Percentiles rank a stretch among this genome's conserved stretches.
Conservation (phyloP, 768 basidiomycete genomes). For the Xanthoconium purpureum region DNA sequence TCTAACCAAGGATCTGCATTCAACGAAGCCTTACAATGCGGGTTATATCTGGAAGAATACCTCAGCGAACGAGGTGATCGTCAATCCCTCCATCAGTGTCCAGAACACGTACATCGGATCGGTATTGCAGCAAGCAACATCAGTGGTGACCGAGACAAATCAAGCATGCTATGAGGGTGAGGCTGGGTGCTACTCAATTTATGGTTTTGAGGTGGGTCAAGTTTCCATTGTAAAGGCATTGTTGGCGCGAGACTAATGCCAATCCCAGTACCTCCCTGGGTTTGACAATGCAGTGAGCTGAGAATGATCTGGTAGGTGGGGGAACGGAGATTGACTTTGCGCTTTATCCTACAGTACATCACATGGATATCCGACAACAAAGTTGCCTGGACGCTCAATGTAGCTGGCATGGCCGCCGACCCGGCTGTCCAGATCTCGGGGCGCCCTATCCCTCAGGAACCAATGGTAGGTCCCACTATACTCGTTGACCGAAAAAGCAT, state of each 20-base stretch:
- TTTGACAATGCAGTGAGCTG: conserved; percentile 59
- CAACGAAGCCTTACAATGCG: conserved; percentile 66
- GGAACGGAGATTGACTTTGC: neutral
- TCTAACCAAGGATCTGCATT: neutral
- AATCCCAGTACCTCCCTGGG: conserved; percentile 42
- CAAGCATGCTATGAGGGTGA: conserved; percentile 65
- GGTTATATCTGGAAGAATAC: conserved; percentile 68
- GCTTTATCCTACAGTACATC: conserved; percentile 55
- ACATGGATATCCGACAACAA: conserved; percentile 75
- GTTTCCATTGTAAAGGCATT: neutral
- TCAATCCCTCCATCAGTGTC: conserved; percentile 48
- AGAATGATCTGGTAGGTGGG: neutral
- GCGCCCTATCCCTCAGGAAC: conserved; percentile 76
- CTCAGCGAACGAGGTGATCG: conserved; percentile 54
- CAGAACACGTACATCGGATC: conserved; percentile 70
- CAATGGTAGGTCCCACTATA: conserved; percentile 57
- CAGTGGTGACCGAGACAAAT: conserved; percentile 65
- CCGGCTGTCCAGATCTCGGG: conserved; percentile 53
- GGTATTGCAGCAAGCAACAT: conserved; percentile 75
- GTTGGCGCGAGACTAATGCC: neutral
- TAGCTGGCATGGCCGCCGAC: conserved; percentile 65
- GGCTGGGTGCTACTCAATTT: conserved; percentile 61
- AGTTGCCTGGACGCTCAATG: conserved; percentile 72
- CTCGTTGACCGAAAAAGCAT: neutral
- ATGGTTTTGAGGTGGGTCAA: conserved; percentile 71